Evolutionary conservation across 1,284 basidiomycete species (phyloP).

Genomic region (Filobasidium uniguttulatum): DNA sequence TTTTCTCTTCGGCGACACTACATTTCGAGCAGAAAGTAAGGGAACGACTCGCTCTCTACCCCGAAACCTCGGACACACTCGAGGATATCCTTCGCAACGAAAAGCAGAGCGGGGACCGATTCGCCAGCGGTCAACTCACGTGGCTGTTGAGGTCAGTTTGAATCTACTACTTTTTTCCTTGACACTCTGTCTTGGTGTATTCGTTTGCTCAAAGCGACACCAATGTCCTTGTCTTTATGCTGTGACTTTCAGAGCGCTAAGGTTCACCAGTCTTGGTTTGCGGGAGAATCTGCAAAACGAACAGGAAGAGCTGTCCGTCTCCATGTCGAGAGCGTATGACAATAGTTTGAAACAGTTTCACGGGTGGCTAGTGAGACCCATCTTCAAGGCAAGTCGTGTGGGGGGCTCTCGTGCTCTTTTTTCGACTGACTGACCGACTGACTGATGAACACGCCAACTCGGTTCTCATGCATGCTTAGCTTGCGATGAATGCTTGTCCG

Average conservation of each 20-base stretch:
- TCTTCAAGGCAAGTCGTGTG: conserved; percentile 60
- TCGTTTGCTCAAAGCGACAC: too few relatives aligned
- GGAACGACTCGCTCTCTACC: conserved; percentile 53
- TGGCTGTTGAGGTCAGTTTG: conserved; percentile 18
- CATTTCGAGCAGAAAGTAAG: conserved; percentile 68
- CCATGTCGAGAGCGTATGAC: conserved; percentile 76
- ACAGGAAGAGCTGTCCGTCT: conserved; percentile 54
- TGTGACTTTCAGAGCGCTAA: conserved; percentile 51
- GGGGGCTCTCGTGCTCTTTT: not conserved
- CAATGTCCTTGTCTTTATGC: not conserved
- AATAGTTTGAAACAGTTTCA: conserved; percentile 72
- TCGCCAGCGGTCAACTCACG: conserved; percentile 16
- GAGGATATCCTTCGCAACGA: conserved; percentile 71
- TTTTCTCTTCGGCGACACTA: too few relatives aligned
- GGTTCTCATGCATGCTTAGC: conserved; percentile 37
- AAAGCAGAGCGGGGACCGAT: conserved; percentile 12
- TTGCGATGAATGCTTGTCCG: conserved; percentile 87
- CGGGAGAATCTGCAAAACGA: conserved; percentile 56
- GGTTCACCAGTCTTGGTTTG: conserved; percentile 79
- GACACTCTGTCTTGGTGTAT: too few relatives aligned
- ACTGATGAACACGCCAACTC: not conserved
- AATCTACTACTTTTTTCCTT: not conserved
- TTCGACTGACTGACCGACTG: not conserved
- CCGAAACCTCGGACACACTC: conserved; percentile 53
- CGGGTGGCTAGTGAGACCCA: conserved; percentile 71